Percentiles rank a stretch among this genome's conserved stretches.
Evolutionary conservation across 768 basidiomycete species (phyloP).

Genomic region (Dendrothele bispora): DNA sequence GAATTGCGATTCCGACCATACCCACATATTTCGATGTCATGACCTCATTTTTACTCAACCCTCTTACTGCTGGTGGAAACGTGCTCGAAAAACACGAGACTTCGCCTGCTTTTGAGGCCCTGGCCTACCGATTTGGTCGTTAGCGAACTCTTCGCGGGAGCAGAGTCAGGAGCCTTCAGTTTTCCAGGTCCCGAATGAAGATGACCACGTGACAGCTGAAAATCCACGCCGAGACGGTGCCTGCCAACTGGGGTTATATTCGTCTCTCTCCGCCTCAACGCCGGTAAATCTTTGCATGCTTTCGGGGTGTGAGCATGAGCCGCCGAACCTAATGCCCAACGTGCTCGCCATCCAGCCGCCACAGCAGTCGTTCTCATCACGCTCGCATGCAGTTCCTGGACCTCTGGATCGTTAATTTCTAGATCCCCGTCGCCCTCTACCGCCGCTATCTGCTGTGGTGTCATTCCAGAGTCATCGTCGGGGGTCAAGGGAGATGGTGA

Average conservation of each 20-base stretch:
- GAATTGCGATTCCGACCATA: too few relatives aligned
- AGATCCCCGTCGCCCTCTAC: conserved; percentile 23
- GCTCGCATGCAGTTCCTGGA: conserved; percentile 15
- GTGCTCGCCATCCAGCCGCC: conserved; percentile 54
- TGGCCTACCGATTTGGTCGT: too few relatives aligned
- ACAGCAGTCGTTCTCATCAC: conserved; percentile 40
- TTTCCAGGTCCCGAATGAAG: too few relatives aligned
- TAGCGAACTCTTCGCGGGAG: too few relatives aligned
- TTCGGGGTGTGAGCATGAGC: conserved; percentile 12
- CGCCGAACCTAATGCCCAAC: conserved; percentile 40
- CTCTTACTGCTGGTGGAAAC: too few relatives aligned
- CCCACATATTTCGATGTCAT: too few relatives aligned
- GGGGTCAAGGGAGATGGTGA: conserved; percentile 41
- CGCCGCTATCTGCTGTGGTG: conserved; percentile 7
- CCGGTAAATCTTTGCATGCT: conserved; percentile 9
- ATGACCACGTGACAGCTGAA: too few relatives aligned
- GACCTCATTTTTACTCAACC: too few relatives aligned
- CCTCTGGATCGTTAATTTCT: conserved; percentile 21
- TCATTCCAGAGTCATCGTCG: conserved; percentile 10
- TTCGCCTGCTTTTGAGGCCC: too few relatives aligned
- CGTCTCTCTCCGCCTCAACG: conserved; percentile 44
- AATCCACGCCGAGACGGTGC: conserved; percentile 19
- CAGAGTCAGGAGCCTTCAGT: too few relatives aligned
- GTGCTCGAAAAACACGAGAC: too few relatives aligned
- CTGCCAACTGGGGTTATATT: conserved; percentile 46